Base-by-base conservation (phyloP, 805 yeast species). In the Kuraishia capsulata region DNA sequence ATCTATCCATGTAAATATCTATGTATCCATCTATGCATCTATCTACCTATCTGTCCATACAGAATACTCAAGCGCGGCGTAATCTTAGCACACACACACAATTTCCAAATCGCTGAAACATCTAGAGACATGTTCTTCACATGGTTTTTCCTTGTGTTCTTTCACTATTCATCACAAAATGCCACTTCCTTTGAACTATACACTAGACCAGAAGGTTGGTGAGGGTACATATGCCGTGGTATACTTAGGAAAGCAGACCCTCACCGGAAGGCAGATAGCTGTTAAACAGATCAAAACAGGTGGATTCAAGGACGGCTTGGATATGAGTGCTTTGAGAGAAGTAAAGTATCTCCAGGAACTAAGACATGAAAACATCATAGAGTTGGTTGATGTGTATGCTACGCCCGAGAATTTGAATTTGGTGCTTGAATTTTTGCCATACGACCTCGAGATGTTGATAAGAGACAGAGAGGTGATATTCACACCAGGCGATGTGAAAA, bases 191-290 rank as follows among this genome's bases (percentile, higher is more conserved):
- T 13, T 25, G 24, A 46, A 55, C 21, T 64, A 64, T 38, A 45
- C 62, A 4, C 64, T 63, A 44, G 96, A 88, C 40, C 78, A 74
- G 47, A 89, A 88, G 54, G 97, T 92, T 21, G 99, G 99, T 54
- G 99, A 92, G 62, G 99, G 99, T 61, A 92, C 99, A 0, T 92
- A 90, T 64, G 99, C 99, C 35, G 95, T 89, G 40, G 99, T 92
- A 4, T 87, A 80, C 51, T 67, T 89, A 13, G 97, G 97, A 2
- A 76, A 69, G 30, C 82, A 82, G 53, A 47, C 65, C 10, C 66
- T 61, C 36, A 70, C 76, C 21, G 61, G 57, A 4, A 60, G 89
- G 39, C 67, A 69, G 37, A 81, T 92, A 25, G 99, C 99, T 46
- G 81, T 94, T 43, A 92, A 92, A 54, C 96, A 88, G 65, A 92